Percentiles rank a stretch among this genome's conserved stretches.
Evolutionary conservation across 2,329 filamentous ascomycete species (phyloP).

Genomic region (Neonectria ditissima): DNA sequence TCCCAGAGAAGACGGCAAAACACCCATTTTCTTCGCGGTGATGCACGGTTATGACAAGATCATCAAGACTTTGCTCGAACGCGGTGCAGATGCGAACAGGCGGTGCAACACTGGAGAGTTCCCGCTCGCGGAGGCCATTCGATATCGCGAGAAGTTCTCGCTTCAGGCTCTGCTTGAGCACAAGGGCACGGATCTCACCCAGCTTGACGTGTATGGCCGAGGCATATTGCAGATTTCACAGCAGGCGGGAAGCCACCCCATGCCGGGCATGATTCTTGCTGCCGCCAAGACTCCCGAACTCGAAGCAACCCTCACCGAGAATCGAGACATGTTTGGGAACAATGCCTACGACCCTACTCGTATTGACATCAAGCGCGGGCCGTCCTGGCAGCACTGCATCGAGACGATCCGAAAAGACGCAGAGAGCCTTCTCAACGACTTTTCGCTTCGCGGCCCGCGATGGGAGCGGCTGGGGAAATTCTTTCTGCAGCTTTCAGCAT

Average conservation of each 20-base stretch:
- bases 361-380: constrained; percentile 3
- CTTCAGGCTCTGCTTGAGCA: constrained; percentile 25
- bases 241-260: constrained; percentile 16
- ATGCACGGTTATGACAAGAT: constrained; percentile 16
- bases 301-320: constrained; percentile 21
- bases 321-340: constrained; percentile 31
- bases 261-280: constrained; percentile 26
- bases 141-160: constrained; percentile 14
- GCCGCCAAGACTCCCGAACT: constrained; percentile 19
- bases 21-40: constrained; percentile 29
- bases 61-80: constrained; percentile 24
- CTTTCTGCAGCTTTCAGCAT: constrained; percentile 22
- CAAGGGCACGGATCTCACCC: constrained; percentile 24
- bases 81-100: constrained; percentile 31
- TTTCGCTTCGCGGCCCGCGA: not conserved
- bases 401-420: constrained; percentile 20
- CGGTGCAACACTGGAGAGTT: constrained; percentile 19
- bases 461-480: constrained; percentile 33
- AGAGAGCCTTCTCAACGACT: constrained; percentile 25
- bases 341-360: constrained; percentile 21
- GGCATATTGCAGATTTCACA: constrained; percentile 27
- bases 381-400: constrained; percentile 16
- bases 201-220: constrained; percentile 28
- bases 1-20: constrained; percentile 17
- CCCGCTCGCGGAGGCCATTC: constrained; percentile 30